Evolutionary conservation across 208 protist species (phyloP).

Genomic region (Leishmania amazonensis): DNA sequence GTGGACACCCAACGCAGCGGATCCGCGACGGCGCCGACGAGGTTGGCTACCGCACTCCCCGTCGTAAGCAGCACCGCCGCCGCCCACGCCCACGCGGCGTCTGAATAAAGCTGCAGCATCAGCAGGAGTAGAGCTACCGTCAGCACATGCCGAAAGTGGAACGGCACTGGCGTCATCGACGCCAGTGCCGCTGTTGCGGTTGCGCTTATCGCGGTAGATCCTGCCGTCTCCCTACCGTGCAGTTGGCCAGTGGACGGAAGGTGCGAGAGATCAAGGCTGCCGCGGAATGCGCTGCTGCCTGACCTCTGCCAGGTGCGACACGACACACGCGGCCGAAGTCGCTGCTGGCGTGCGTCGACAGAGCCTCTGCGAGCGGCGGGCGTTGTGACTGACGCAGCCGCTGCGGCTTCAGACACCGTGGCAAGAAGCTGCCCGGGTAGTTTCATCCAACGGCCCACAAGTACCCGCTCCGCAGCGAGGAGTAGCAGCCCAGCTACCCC

Average conservation of each 20-base stretch:
- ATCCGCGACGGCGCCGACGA: conserved; percentile 1
- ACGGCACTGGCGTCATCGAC: background rate
- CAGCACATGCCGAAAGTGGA: background rate
- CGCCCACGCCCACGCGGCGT: conserved; percentile 20
- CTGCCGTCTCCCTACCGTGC: background rate
- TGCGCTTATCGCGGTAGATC: background rate
- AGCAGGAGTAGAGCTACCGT: conserved; percentile 1
- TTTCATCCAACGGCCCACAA: background rate
- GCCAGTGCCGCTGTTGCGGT: background rate
- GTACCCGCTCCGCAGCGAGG: background rate
- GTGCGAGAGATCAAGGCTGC: background rate
- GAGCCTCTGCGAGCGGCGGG: background rate
- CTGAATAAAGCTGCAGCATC: background rate
- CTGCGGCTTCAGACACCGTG: background rate
- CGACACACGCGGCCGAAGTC: background rate
- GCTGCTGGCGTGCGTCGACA: background rate
- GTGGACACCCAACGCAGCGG: conserved; percentile 17
- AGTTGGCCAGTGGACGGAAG: background rate
- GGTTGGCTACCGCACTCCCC: conserved; percentile 12
- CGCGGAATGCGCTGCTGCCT: background rate
- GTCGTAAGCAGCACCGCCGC: conserved; percentile 5
- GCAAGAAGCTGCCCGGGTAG: background rate
- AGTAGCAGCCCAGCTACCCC: background rate
- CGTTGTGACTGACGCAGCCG: background rate
- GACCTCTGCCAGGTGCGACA: background rate